A percentile compares a stretch with the other conserved stretches of the same genome.
Conservation (phyloP, 2,329 filamentous ascomycete genomes). For the Zymoseptoria ardabiliae region DNA sequence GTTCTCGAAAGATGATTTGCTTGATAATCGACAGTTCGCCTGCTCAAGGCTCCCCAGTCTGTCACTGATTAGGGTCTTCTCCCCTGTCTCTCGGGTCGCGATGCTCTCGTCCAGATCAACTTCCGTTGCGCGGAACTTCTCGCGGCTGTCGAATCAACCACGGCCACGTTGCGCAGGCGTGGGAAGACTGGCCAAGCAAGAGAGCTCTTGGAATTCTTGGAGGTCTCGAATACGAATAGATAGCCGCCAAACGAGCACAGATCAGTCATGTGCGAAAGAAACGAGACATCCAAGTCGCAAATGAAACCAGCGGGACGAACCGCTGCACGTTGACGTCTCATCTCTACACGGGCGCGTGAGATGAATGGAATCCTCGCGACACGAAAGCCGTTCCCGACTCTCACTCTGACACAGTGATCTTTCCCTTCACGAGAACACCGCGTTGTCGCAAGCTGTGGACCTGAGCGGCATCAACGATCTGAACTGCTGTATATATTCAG, state of each 20-base stretch:
- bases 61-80: not conserved
- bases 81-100: not conserved
- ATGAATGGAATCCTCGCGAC: not conserved
- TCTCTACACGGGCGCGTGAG: not conserved
- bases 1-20: not conserved
- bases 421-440: not conserved
- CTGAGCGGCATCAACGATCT: not conserved
- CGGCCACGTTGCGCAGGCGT: not conserved
- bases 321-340: not conserved
- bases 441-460: not conserved
- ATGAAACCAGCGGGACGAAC: not conserved
- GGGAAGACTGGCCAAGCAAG: not conserved
- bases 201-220: not conserved
- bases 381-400: not conserved
- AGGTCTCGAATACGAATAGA: too few relatives aligned
- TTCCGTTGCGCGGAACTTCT: not conserved
- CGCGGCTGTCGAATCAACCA: too few relatives aligned
- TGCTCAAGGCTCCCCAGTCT: not conserved
- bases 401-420: not conserved
- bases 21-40: not conserved
- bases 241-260: not conserved
- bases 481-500: not conserved
- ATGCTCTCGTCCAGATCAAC: not conserved
- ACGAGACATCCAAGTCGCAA: not conserved
- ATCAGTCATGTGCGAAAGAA: not conserved